Base-by-base conservation (phyloP, 495 filamentous ascomycete species). In the Neurospora sp. region DNA sequence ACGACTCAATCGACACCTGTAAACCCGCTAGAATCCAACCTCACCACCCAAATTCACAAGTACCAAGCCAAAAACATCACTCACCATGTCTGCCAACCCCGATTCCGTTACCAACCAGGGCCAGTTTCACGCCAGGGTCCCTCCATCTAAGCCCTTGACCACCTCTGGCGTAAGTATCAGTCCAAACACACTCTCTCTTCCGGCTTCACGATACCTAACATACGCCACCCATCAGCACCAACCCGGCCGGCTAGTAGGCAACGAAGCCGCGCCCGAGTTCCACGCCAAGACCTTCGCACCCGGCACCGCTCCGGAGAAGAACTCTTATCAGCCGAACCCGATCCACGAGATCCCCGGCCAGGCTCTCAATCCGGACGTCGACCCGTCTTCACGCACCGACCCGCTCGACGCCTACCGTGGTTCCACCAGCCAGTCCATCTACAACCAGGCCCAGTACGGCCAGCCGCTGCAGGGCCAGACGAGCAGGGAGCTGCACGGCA, bases 261-360 rank as follows among this genome's bases (percentile, higher is more conserved):
- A 83, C 71, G 90, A 94, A 76, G 79, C 83, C 74, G 82, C 79
- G 42, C 88, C 89, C 62, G 91, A 91, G 76, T 93, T 91, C 85
- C 82, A 83, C 74, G 86, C 87, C 40, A 71, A 93, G 79, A 88
- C 86, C 21, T 82, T 89, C 43, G 83, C 90, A 0, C 80, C 90
- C 0, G 92, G 92, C 70, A 89, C 88, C 8, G 92, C 92, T 0
- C 92, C 92, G 0, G 77, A 81, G 1, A 84, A 88, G 73, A 77
- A 83, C 75, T 91, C 90, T 11, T 92, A 88, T 83, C 74, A 81
- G 2, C 73, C 77, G 3, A 78, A 78, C 71, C 71, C 75, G 3
- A 39, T 48, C 4, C 40, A 69, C 45, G 70, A 40, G 34, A 73
- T 69, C 21, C 88, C 92, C 11, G 75, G 80, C 24, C 85, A 89